These are phyloP conservation scores for Cladosporium sp. DNA, from an alignment of 2,329 filamentous ascomycete species.

Conservation along the genomic window DNA sequence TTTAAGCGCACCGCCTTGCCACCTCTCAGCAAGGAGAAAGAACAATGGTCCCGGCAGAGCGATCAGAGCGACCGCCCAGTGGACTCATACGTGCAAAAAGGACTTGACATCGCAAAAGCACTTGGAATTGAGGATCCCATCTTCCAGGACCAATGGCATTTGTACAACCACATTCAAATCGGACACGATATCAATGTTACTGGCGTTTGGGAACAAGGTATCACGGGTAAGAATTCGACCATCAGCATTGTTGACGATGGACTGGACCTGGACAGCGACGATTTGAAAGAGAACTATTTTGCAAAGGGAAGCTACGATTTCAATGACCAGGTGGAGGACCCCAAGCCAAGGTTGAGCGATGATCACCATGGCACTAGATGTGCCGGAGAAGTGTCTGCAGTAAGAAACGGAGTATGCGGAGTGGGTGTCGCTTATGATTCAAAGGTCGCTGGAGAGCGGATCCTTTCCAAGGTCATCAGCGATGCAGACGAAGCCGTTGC, in stretches of 20 bases:
- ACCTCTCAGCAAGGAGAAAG: slow-evolving; percentile 14
- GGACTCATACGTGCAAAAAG: slow-evolving; percentile 51
- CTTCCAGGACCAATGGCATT: slow-evolving; percentile 92
- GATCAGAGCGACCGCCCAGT: slow-evolving; percentile 16
- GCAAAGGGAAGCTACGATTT: slow-evolving; percentile 91
- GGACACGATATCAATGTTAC: slow-evolving; percentile 98
- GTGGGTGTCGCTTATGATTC: slow-evolving; percentile 94
- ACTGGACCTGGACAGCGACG: slow-evolving; percentile 89
- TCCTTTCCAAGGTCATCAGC: slow-evolving; percentile 83
- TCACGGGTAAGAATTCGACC: slow-evolving; percentile 83
- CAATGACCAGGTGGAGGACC: slow-evolving; percentile 77
- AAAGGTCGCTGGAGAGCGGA: slow-evolving; percentile 85
- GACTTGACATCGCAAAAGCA: slow-evolving; percentile 57
- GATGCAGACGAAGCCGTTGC: slow-evolving; percentile 90
- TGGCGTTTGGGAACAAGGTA: slow-evolving; percentile 81
- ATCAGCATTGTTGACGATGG: slow-evolving; percentile 96
- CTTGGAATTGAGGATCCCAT: slow-evolving; percentile 85
- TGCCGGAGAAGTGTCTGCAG: slow-evolving; percentile 88
- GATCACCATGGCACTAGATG: slow-evolving; percentile 91
- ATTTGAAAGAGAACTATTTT: slow-evolving; percentile 91
- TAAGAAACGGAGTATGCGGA: slow-evolving; percentile 87
- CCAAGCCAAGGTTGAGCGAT: slow-evolving; percentile 75
- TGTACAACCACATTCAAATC: slow-evolving; percentile 74
- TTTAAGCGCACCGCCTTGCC: slow-evolving; percentile 52
- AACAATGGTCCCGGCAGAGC: slow-evolving; percentile 11